These are phyloP conservation scores for Wickerhamiella musiphila DNA, from an alignment of 805 yeast genomes.

Conservation along the genomic window DNA sequence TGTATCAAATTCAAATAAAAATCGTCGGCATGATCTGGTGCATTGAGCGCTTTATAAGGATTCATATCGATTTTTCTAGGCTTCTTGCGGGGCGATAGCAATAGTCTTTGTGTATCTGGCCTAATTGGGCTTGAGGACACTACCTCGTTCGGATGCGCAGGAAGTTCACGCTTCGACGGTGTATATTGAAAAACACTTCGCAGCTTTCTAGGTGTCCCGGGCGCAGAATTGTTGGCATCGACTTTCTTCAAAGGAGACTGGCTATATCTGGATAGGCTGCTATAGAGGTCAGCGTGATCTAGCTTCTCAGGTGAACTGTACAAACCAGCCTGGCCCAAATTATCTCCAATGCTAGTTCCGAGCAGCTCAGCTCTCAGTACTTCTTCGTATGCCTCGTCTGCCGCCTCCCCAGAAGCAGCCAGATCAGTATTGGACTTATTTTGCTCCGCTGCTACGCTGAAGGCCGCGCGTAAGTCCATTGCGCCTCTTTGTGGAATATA, in stretches of 20 bases:
- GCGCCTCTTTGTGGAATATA: conserved; percentile 81
- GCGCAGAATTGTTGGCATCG: conserved; percentile 1
- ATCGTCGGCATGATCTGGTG: conserved; percentile 89
- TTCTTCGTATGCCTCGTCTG: conserved; percentile 71
- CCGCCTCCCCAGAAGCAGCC: conserved; percentile 25
- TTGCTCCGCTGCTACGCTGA: conserved; percentile 27
- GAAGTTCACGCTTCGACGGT: conserved; percentile 12
- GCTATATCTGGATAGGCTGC: background rate
- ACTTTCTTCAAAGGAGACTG: conserved; percentile 1
- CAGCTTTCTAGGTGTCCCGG: conserved; percentile 12
- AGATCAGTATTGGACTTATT: conserved; percentile 23
- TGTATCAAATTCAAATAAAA: conserved; percentile 83
- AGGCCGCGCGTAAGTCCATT: conserved; percentile 74
- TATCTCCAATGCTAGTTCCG: conserved; percentile 58
- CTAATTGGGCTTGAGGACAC: conserved; percentile 10
- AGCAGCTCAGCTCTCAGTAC: conserved; percentile 78
- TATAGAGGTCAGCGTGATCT: background rate
- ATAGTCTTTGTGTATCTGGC: conserved; percentile 54
- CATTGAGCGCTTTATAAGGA: conserved; percentile 86
- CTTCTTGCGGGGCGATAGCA: conserved; percentile 68
- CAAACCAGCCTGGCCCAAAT: conserved; percentile 13
- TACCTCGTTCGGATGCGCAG: conserved; percentile 34
- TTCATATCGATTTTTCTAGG: conserved; percentile 65
- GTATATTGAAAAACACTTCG: conserved; percentile 9
- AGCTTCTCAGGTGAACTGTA: background rate